phyloP scores from a whole-genome alignment of 805 yeast species.

The Ogataea zsoltii region DNA sequence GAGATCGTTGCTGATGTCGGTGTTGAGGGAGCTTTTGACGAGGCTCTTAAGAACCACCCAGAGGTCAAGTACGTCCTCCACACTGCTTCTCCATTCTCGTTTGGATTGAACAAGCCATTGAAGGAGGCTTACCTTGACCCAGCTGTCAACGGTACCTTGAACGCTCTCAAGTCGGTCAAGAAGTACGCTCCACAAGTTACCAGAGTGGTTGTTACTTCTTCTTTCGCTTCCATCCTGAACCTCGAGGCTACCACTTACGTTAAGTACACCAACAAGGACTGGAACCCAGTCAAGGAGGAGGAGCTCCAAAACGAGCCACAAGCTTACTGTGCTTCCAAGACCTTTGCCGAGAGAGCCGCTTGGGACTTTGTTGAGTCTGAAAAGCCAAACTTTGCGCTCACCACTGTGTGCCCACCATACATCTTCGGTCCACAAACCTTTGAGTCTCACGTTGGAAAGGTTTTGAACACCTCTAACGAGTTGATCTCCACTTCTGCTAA shows the following conservation, averaged over 20 bases:
- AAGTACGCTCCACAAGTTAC: conserved; percentile 41
- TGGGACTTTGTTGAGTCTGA: conserved; percentile 40
- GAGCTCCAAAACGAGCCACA: conserved; percentile 23
- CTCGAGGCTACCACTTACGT: conserved; percentile 19
- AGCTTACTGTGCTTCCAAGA: conserved; percentile 42
- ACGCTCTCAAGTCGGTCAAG: conserved; percentile 42
- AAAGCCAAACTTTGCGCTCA: conserved; percentile 34
- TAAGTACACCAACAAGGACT: conserved; percentile 30
- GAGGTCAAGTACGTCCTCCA: conserved; percentile 38
- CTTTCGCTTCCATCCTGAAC: conserved; percentile 45
- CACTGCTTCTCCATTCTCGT: conserved; percentile 42
- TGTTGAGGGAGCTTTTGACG: conserved; percentile 46
- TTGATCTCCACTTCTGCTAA: conserved; percentile 36
- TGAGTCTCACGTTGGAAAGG: conserved; percentile 19
- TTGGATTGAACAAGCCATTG: conserved; percentile 33
- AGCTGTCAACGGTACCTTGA: conserved; percentile 48
- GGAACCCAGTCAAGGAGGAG: conserved; percentile 36
- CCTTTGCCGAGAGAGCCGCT: conserved; percentile 45
- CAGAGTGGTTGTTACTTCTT: conserved; percentile 48
- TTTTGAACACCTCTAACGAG: conserved; percentile 35
- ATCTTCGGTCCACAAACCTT: conserved; percentile 50
- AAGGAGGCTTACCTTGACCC: conserved; percentile 46
- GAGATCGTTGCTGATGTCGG: conserved; percentile 37
- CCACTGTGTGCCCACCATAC: conserved; percentile 36
- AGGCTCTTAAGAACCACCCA: conserved; percentile 39